These are phyloP conservation scores for Nakataea oryzae DNA, from an alignment of 2,329 filamentous ascomycete species.

Conservation along the genomic window DNA sequence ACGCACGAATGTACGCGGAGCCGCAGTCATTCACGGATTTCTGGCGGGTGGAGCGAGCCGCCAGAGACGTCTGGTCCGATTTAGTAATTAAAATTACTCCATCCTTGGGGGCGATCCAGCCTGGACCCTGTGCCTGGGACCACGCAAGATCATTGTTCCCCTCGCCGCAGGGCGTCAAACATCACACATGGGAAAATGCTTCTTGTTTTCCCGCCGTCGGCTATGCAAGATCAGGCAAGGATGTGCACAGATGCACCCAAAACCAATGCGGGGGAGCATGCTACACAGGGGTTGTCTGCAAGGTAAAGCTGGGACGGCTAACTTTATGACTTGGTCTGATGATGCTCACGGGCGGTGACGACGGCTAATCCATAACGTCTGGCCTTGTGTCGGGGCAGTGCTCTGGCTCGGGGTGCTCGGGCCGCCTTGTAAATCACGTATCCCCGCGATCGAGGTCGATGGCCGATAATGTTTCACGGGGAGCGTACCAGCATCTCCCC, in stretches of 20 bases:
- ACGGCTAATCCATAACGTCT: too few relatives aligned
- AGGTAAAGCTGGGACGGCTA: neutral
- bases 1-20: too few relatives aligned
- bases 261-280: neutral
- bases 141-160: too few relatives aligned
- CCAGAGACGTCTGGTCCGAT: too few relatives aligned
- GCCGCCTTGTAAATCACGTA: neutral
- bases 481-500: neutral
- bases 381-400: too few relatives aligned
- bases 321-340: neutral
- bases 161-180: too few relatives aligned
- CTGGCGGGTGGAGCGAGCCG: too few relatives aligned
- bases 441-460: neutral
- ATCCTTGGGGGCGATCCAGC: too few relatives aligned
- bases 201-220: neutral
- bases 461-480: neutral
- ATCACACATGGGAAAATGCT: neutral
- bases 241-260: neutral
- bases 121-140: too few relatives aligned
- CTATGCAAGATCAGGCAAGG: neutral
- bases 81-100: too few relatives aligned
- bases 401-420: neutral
- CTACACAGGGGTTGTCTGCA: neutral
- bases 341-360: neutral
- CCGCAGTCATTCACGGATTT: too few relatives aligned